Percentiles rank a stretch among this genome's conserved stretches.
Conservation (phyloP, 2,329 filamentous ascomycete genomes). For the Periconia digitata region DNA sequence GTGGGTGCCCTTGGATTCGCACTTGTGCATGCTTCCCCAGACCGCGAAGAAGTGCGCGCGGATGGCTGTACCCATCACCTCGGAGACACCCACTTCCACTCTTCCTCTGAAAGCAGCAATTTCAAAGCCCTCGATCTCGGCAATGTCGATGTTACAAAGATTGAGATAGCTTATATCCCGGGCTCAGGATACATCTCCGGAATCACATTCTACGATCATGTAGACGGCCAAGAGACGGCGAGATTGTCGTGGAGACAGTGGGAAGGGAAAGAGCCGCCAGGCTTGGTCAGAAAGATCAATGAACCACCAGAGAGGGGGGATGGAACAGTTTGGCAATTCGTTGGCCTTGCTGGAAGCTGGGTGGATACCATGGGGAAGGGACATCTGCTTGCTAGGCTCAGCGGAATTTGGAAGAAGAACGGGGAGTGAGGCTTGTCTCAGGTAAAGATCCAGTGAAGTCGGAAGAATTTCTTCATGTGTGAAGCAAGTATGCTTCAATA, state of each 20-base stretch:
- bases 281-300: constrained; percentile 19
- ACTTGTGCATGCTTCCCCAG: constrained; percentile 12
- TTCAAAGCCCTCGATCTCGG: constrained; percentile 20
- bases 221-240: constrained; percentile 16
- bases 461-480: too few species aligned
- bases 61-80: constrained; percentile 25
- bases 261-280: constrained; percentile 23
- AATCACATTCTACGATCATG: constrained; percentile 25
- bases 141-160: constrained; percentile 25
- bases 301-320: constrained; percentile 27
- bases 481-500: too few species aligned
- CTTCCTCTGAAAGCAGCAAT: constrained; percentile 7
- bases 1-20: constrained; percentile 27
- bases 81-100: constrained; percentile 14
- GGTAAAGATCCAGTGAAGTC: background rate
- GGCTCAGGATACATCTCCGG: constrained; percentile 25
- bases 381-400: constrained; percentile 24
- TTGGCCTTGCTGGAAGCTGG: constrained; percentile 24
- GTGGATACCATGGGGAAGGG: constrained; percentile 19
- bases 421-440: too few species aligned
- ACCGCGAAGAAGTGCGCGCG: background rate
- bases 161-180: constrained; percentile 29
- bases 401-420: constrained; percentile 29
- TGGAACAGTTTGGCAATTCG: constrained; percentile 29
- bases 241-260: constrained; percentile 26